Base-by-base conservation (phyloP, 306 rosid genomes). In the Crataegus laevigata region DNA sequence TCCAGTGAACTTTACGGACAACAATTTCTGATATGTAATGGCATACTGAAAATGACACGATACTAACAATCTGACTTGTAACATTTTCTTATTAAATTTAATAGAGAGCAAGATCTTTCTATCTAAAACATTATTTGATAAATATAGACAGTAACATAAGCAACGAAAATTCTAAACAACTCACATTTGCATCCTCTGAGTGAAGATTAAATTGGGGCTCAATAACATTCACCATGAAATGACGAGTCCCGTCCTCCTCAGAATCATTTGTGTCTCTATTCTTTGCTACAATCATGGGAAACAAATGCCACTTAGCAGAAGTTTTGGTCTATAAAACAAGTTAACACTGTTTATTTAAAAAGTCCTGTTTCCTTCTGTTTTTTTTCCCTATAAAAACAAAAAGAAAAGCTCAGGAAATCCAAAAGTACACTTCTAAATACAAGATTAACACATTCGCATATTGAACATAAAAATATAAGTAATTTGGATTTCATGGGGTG, bases 121-220 rank as follows among this genome's bases (percentile, higher is more conserved):
- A 26, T 15, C 26, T 72, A 4, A 14, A 72, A 40, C 57, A 17
- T 17, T 63, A 10, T 32, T 63, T 63, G 40, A 18, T 30, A 63
- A 17, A 63, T 60, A 60, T 14, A 60, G 34, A 60, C 4, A 63
- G 68, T 28, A 63, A 57, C 30, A 28, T 30, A 29, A 63, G 68
- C 8, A 5, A 63, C 1, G 24, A 29, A 30, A 61, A 32, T 50
- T 78, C 71, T 67, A 34, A 71, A n/a, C n/a, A n/a, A 85, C 97
- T 88, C 86, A 92, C 99, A 83, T 90, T 92, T 69, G 97, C 99
- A 70, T 92, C 99, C 86, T 92, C 98, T 6, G 99, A 90, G 85
- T 96, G 98, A 82, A 96, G 98, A 89, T 96, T 96, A 81, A 96
- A 96, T 77, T 96, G 99, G 50, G 99, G 99, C 88, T 87, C 93